phyloP scores from a whole-genome alignment of 768 basidiomycete species.

The Coprinopsis cinerea region DNA sequence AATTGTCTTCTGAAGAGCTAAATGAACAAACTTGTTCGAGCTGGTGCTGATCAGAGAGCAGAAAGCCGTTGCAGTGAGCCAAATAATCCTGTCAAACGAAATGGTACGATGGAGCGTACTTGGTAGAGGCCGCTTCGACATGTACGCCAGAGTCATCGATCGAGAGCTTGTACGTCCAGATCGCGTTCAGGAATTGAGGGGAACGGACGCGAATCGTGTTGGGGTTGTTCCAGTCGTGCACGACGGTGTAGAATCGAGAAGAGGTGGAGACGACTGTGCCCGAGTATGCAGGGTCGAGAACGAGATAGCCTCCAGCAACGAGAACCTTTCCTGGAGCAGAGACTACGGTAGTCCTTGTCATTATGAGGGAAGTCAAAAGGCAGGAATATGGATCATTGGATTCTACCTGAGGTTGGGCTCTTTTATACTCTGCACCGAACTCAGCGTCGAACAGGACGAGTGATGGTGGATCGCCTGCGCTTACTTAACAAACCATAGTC shows the following conservation, averaged over 20 bases:
- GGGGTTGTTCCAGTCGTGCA: constrained; percentile 35
- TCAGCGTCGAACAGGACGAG: constrained; percentile 5
- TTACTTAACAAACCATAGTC: constrained; percentile 2
- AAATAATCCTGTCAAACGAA: constrained; percentile 6
- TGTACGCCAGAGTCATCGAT: constrained; percentile 27
- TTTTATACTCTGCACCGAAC: constrained; percentile 12
- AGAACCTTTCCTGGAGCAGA: constrained; percentile 96
- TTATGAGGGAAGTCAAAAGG: constrained; percentile 19
- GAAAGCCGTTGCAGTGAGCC: constrained; percentile 12
- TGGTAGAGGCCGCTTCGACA: constrained; percentile 29
- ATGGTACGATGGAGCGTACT: constrained; percentile 28
- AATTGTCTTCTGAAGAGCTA: constrained; percentile 78
- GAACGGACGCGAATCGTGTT: constrained; percentile 68
- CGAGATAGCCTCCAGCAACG: constrained; percentile 93
- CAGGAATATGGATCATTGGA: constrained; percentile 12
- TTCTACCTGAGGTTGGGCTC: neutral
- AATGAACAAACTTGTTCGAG: constrained; percentile 89
- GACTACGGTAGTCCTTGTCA: constrained; percentile 58
- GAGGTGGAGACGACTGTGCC: constrained; percentile 90
- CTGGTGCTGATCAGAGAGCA: constrained; percentile 29
- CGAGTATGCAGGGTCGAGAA: constrained; percentile 81
- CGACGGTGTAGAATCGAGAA: constrained; percentile 86
- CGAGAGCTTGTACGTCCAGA: constrained; percentile 64
- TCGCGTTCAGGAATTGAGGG: constrained; percentile 82
- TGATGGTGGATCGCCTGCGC: constrained; percentile 2